These are phyloP conservation scores for Candida sanyaensis DNA, from an alignment of 1,139 yeast genomes.

Conservation along the genomic window DNA sequence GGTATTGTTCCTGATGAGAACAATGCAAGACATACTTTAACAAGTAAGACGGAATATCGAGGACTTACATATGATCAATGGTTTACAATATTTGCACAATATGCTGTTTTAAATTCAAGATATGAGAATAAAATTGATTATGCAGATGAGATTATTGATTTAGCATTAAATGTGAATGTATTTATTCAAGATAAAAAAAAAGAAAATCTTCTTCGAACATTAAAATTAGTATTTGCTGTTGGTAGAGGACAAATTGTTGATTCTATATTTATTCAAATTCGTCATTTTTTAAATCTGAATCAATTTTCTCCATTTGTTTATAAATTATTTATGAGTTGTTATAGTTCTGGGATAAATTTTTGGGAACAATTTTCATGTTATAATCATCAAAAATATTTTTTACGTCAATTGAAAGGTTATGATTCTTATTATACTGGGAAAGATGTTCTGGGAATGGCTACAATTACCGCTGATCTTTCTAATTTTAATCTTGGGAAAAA, in stretches of 20 bases:
- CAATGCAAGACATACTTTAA: slow-evolving; percentile 37
- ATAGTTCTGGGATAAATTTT: slow-evolving; percentile 61
- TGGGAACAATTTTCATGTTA: slow-evolving; percentile 68
- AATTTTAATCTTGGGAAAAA: slow-evolving; percentile 45
- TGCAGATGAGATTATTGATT: slow-evolving; percentile 69
- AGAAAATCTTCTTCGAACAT: slow-evolving; percentile 61
- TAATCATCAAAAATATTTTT: slow-evolving; percentile 84
- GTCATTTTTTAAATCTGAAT: slow-evolving; percentile 63
- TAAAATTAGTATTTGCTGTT: slow-evolving; percentile 66
- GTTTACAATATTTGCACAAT: slow-evolving; percentile 82
- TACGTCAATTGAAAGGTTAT: slow-evolving; percentile 86
- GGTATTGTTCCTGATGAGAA: slow-evolving; percentile 52
- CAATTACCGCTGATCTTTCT: slow-evolving; percentile 49
- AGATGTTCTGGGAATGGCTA: slow-evolving; percentile 77
- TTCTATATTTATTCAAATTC: slow-evolving; percentile 46
- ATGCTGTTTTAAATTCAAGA: slow-evolving; percentile 65
- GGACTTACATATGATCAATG: slow-evolving; percentile 79
- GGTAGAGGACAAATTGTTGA: slow-evolving; percentile 34
- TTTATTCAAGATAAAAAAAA: slow-evolving; percentile 61
- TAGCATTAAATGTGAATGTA: slow-evolving; percentile 76
- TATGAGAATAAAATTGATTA: slow-evolving; percentile 61
- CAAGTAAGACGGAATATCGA: slow-evolving; percentile 58
- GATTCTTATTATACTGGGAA: slow-evolving; percentile 61
- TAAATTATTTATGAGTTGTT: slow-evolving; percentile 66
- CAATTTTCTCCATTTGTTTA: slow-evolving; percentile 76